Conservation (phyloP, 805 yeast genomes). For the Lipomyces orientalis region DNA sequence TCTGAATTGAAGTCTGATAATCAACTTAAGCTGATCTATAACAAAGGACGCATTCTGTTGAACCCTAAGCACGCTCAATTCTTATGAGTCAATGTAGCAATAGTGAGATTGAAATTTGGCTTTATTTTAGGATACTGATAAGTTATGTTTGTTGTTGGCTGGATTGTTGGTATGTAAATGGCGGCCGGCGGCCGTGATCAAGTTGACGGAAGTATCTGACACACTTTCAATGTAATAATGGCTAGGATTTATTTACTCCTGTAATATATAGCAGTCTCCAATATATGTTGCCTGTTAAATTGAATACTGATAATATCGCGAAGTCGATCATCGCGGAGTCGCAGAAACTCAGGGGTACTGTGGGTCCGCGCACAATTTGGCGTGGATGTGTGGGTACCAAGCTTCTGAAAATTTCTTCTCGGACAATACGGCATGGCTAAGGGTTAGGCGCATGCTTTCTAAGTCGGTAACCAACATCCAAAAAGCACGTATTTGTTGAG, state of each 20-base stretch:
- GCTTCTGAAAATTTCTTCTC: not conserved
- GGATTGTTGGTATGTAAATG: not conserved
- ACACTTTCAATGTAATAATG: not conserved
- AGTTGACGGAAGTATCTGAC: not conserved
- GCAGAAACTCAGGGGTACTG: not conserved
- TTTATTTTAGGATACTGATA: not conserved
- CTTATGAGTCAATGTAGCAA: not conserved
- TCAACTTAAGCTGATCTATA: not conserved
- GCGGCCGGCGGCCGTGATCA: not conserved
- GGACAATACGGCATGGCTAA: not conserved
- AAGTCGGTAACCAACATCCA: not conserved
- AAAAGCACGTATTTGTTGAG: not conserved
- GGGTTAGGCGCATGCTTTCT: not conserved
- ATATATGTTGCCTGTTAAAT: too few species aligned
- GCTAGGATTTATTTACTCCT: not conserved
- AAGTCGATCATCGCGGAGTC: not conserved
- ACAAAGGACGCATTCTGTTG: constrained; percentile 7
- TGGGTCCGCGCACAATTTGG: not conserved
- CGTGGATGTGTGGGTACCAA: not conserved
- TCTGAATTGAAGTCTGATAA: not conserved
- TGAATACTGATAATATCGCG: not conserved
- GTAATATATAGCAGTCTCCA: not conserved
- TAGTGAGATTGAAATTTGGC: not conserved
- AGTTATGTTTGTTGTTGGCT: not conserved
- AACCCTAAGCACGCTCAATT: not conserved